Conservation (phyloP, 352 stramenopile species). For the Pythium myriotylum region DNA sequence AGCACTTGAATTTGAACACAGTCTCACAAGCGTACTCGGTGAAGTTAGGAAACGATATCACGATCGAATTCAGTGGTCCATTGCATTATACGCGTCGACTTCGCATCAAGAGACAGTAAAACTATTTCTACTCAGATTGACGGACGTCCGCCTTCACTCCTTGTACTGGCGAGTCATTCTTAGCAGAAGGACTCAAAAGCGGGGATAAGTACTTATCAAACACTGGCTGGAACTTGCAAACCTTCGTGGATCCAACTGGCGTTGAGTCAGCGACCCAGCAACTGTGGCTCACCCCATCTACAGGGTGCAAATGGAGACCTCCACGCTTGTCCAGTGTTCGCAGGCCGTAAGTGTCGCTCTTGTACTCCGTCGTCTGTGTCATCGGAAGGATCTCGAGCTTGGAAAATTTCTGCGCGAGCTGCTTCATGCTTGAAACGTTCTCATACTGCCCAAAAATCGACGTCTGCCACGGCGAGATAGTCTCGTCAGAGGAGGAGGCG, state of each 20-base stretch:
- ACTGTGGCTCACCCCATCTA: conserved; percentile 32
- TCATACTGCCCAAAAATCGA: conserved; percentile 36
- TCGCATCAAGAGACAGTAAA: too few relatives aligned
- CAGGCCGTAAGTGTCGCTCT: conserved; percentile 39
- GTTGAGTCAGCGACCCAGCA: conserved; percentile 37
- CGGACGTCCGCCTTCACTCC: too few relatives aligned
- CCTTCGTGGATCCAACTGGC: not conserved
- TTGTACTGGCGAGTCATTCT: too few relatives aligned
- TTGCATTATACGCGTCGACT: too few relatives aligned
- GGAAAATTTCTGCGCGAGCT: conserved; percentile 32
- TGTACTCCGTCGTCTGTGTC: conserved; percentile 43
- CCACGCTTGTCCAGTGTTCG: conserved; percentile 34
- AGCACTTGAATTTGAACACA: too few relatives aligned
- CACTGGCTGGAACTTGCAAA: conserved; percentile 40
- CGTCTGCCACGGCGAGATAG: conserved; percentile 46
- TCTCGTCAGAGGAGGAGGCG: conserved; percentile 33
- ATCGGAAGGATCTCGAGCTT: conserved; percentile 39
- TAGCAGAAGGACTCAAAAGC: too few relatives aligned
- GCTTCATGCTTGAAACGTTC: conserved; percentile 25
- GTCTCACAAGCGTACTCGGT: too few relatives aligned
- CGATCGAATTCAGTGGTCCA: too few relatives aligned
- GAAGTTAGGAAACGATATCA: too few relatives aligned
- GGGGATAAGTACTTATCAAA: too few relatives aligned
- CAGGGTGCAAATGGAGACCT: conserved; percentile 27
- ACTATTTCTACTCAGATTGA: too few relatives aligned